Conservation (phyloP, 163 green algal genomes). For the Chlamydomonas reinhardtii region DNA sequence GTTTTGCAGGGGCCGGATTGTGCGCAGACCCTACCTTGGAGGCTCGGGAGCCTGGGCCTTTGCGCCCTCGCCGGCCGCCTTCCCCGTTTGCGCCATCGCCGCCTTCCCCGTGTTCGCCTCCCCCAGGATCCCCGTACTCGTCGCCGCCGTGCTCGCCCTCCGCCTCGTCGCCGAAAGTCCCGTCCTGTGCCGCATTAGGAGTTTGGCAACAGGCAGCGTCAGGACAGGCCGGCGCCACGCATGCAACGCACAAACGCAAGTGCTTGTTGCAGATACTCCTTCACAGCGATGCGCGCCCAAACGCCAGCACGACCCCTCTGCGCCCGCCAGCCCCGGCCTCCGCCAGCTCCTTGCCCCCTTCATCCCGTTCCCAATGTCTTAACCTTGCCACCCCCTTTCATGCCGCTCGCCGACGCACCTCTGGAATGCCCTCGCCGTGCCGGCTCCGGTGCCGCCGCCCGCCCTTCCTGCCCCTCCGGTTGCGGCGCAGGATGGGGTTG, state of each 20-base stretch:
- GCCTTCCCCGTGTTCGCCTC: not conserved
- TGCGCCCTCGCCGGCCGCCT: not conserved
- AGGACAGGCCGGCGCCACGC: too few species aligned
- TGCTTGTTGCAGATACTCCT: too few species aligned
- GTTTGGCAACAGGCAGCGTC: too few species aligned
- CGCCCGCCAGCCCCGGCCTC: too few species aligned
- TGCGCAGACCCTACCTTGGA: not conserved
- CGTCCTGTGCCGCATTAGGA: not conserved
- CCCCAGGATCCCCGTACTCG: conserved; percentile 21
- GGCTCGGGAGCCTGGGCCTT: not conserved
- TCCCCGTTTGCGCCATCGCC: not conserved
- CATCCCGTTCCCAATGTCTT: too few species aligned
- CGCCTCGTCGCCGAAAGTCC: not conserved
- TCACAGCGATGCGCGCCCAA: too few species aligned
- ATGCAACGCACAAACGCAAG: too few species aligned
- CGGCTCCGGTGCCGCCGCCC: not conserved
- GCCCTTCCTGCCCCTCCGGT: not conserved
- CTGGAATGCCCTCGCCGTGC: conserved; percentile 21
- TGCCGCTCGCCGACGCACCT: not conserved
- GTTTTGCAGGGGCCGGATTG: too few species aligned
- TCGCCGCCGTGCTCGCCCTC: not conserved
- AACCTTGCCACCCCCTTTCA: too few species aligned
- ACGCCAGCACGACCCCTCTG: too few species aligned
- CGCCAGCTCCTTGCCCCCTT: too few species aligned
- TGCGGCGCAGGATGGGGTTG: not conserved